Evolutionary conservation across 2,329 filamentous ascomycete genomes (phyloP).

Genomic region (Colletotrichum godetiae): DNA sequence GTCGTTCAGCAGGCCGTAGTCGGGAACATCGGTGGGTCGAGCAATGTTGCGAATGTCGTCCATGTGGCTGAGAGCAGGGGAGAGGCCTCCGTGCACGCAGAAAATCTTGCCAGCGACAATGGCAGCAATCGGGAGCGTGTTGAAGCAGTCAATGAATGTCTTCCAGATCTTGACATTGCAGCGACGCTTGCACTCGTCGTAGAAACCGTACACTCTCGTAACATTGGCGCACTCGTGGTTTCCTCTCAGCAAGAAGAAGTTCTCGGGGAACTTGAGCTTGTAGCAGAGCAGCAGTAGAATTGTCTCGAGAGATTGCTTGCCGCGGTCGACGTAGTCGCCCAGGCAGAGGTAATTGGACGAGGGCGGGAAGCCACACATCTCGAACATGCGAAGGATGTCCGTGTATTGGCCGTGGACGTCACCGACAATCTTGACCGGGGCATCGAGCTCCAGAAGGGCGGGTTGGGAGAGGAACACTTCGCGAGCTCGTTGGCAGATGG

Average conservation of each 20-base stretch:
- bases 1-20: constrained; percentile 95
- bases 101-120: constrained; percentile 98
- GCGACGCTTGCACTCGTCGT: constrained; percentile 96
- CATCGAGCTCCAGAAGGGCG: constrained; percentile 88
- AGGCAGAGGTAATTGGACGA: constrained; percentile 93
- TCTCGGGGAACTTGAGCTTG: constrained; percentile 97
- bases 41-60: constrained; percentile 98
- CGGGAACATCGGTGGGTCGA: constrained; percentile 94
- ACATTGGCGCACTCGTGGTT: constrained; percentile 99
- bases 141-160: constrained; percentile 97
- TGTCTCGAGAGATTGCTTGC: constrained; percentile 95
- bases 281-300: constrained; percentile 94
- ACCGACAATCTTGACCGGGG: constrained; percentile 97
- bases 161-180: constrained; percentile 99
- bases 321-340: constrained; percentile 95
- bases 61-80: constrained; percentile 94
- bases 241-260: constrained; percentile 93
- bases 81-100: constrained; percentile 94
- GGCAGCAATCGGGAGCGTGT: constrained; percentile 93
- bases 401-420: constrained; percentile 98
- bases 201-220: constrained; percentile 95
- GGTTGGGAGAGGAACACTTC: constrained; percentile 94
- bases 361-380: constrained; percentile 98
- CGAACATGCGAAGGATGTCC: constrained; percentile 95
- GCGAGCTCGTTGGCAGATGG: constrained; percentile 88